Evolutionary conservation across 495 filamentous ascomycete species (phyloP).

Genomic region (Durotheca rogersii): DNA sequence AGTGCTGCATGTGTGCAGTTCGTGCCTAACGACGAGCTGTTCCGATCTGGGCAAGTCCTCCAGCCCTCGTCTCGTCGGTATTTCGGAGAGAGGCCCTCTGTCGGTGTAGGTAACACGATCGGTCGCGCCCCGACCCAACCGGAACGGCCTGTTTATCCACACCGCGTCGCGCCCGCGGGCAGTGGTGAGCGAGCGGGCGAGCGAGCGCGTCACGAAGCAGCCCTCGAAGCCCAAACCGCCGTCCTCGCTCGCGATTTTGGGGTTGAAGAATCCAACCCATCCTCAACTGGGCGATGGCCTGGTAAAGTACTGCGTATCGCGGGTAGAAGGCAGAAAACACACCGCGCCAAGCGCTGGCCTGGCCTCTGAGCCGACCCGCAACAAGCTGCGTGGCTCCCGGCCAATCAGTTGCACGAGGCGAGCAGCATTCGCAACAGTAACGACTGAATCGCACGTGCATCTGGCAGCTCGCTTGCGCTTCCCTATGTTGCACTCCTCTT

Average conservation of each 20-base stretch:
- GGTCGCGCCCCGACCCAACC: slow-evolving; percentile 23
- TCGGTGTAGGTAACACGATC: slow-evolving; percentile 31
- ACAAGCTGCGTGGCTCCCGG: slow-evolving; percentile 22
- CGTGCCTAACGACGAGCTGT: slow-evolving; percentile 33
- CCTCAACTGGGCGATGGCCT: slow-evolving; percentile 7
- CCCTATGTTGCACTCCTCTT: slow-evolving; percentile 10
- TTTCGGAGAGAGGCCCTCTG: slow-evolving; percentile 25
- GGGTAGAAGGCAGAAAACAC: slow-evolving; percentile 26
- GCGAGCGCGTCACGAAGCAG: slow-evolving; percentile 21
- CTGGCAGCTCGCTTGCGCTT: slow-evolving; percentile 1
- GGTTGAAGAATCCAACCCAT: slow-evolving; percentile 21
- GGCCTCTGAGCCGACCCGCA: slow-evolving; percentile 27
- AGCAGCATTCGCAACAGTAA: slow-evolving; percentile 19
- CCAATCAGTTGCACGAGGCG: slow-evolving; percentile 31
- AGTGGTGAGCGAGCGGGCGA: slow-evolving; percentile 15
- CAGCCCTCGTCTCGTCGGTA: slow-evolving; percentile 22
- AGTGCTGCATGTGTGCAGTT: slow-evolving; percentile 26
- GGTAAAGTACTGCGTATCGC: slow-evolving; percentile 26
- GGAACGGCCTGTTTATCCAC: slow-evolving; percentile 24
- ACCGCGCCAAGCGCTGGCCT: slow-evolving; percentile 32
- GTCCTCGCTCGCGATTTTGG: slow-evolving; percentile 22
- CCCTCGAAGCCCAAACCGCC: slow-evolving; percentile 8
- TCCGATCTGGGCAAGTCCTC: slow-evolving; percentile 30
- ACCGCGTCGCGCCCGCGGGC: slow-evolving; percentile 25
- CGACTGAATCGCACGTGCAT: slow-evolving; percentile 27